Percentiles rank a stretch among this genome's conserved stretches.
These are phyloP conservation scores for Cyberlindnera subsufficiens DNA, from an alignment of 805 yeast species.

Conservation along the genomic window DNA sequence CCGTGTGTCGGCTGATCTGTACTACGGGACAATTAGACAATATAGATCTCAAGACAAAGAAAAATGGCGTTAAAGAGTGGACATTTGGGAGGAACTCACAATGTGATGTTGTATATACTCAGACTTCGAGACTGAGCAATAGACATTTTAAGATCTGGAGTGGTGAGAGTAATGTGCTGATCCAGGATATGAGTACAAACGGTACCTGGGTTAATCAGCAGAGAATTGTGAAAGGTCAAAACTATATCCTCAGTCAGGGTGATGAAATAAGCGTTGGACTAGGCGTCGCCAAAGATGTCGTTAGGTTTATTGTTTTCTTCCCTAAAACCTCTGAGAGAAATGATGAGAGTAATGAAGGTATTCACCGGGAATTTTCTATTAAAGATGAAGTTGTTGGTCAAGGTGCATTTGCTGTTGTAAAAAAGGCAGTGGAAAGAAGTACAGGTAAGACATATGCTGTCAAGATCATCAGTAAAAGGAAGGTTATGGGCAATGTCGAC, in stretches of 20 bases:
- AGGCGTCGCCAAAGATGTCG: constrained; percentile 70
- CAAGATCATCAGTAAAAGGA: constrained; percentile 79
- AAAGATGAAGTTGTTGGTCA: constrained; percentile 86
- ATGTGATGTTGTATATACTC: constrained; percentile 57
- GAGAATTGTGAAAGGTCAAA: constrained; percentile 67
- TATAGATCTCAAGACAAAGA: constrained; percentile 36
- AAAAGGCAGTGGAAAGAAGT: constrained; percentile 79
- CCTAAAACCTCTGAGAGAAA: constrained; percentile 14
- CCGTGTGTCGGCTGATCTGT: constrained; percentile 54
- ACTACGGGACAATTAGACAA: constrained; percentile 49
- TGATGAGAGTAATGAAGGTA: constrained; percentile 34
- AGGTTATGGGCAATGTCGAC: constrained; percentile 69
- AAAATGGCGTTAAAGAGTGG: constrained; percentile 44
- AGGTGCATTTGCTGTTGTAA: constrained; percentile 97
- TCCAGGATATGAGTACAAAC: constrained; percentile 75
- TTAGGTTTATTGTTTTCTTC: constrained; percentile 41
- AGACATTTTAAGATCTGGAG: constrained; percentile 70
- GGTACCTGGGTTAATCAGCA: constrained; percentile 84
- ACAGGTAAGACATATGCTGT: constrained; percentile 88
- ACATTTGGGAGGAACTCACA: constrained; percentile 65
- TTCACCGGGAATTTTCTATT: constrained; percentile 66
- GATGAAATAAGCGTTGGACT: constrained; percentile 89
- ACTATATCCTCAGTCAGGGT: constrained; percentile 81
- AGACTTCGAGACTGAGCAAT: constrained; percentile 65
- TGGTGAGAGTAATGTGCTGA: constrained; percentile 42